Conservation (phyloP, 2,329 filamentous ascomycete species). For the Sclerotinia spermophila region DNA sequence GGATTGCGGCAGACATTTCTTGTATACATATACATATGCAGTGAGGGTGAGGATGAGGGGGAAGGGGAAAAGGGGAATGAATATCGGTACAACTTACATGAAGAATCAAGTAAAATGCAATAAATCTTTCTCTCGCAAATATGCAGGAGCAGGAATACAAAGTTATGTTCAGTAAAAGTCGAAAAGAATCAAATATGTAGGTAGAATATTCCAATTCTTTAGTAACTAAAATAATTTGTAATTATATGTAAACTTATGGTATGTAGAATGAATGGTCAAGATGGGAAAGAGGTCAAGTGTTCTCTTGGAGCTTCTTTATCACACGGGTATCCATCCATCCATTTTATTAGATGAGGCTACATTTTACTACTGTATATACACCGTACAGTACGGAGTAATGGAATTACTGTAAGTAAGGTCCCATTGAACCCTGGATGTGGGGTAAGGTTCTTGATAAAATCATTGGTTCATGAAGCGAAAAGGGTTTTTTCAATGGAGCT, state of each 20-base stretch:
- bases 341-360: slow-evolving; percentile 7
- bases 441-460: not conserved
- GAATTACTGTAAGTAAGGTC: slow-evolving; percentile 4
- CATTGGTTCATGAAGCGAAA: slow-evolving; percentile 14
- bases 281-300: slow-evolving; percentile 15
- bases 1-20: slow-evolving; percentile 16
- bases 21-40: not conserved
- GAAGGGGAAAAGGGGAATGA: not conserved
- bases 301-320: slow-evolving; percentile 8
- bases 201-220: not conserved
- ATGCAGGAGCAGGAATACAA: not conserved
- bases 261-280: too few species aligned
- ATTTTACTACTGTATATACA: too few species aligned
- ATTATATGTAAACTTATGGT: too few species aligned
- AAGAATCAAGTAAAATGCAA: not conserved
- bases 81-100: slow-evolving; percentile 13
- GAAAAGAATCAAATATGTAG: not conserved
- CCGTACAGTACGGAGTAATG: too few species aligned
- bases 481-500: not conserved
- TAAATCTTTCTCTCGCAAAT: not conserved
- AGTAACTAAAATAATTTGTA: too few species aligned
- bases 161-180: not conserved
- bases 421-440: slow-evolving; percentile 11
- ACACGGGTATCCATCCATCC: too few species aligned
- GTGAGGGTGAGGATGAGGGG: not conserved